Base-by-base conservation (phyloP, 495 filamentous ascomycete species). In the Talaromyces trachyspermus region DNA sequence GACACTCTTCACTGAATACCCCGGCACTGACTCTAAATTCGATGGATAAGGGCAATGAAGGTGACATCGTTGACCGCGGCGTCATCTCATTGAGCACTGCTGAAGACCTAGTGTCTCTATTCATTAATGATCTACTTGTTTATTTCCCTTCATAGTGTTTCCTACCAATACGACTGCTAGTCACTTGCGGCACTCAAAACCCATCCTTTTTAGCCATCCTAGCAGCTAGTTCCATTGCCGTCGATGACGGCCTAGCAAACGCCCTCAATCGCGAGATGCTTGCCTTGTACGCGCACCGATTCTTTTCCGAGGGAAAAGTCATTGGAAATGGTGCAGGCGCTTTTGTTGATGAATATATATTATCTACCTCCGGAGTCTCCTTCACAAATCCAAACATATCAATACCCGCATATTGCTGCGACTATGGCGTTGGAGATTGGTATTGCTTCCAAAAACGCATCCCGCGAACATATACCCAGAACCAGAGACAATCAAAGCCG, bases 381-480 rank as follows among this genome's bases (percentile, higher is more conserved):
- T 24, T 55, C 66, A 39, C 69, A 71, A 46, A 49, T 76, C 49
- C 74, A 78, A 43, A 68, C 70, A 44, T 77, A 76, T 53, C 68
- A 79, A 54, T 76, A 75, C 46, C 69, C 72, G 3, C 72, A 77
- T 36, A 75, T 79, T 49, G 74, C 74, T 10, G 66, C 68, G 15
- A 72, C 68, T 3, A 79, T 78, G 74, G 74, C 70, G 1, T 49
- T 77, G 50, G 74, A 77, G 47, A 71, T 79, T 29, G 74, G 74
- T 1, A 58, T 76, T 19, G 72, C 59, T 22, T 68, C 54, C 33
- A 69, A 49, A 54, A 54, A 10, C 58, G 52, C 3, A 49, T 56
- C 4, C 54, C 51, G 25, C 54, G 57, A 15, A 61, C 42, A 17
- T 48, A 45, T 20, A 40, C 54, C 40, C 51, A 51, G 26, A 53